phyloP scores from a whole-genome alignment of 768 basidiomycete genomes.

The Amanita pseudoporphyria region DNA sequence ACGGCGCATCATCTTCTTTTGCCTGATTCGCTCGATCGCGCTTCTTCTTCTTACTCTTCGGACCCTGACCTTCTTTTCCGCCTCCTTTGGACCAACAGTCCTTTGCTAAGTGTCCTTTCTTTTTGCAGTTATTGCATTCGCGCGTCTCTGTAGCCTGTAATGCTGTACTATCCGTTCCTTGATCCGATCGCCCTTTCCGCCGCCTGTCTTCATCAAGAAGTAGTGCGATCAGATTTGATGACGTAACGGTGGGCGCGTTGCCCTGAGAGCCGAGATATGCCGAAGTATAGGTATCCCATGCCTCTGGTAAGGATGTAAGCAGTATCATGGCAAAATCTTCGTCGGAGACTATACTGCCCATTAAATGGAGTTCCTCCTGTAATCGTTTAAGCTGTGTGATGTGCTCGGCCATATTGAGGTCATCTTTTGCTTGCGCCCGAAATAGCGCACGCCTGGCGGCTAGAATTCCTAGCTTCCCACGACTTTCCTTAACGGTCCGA shows the following conservation, averaged over 20 bases:
- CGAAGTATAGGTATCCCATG: constrained; percentile 18
- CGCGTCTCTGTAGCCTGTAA: no score
- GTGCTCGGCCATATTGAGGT: constrained; percentile 18
- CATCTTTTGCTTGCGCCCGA: constrained; percentile 16
- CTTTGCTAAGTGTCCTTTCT: no score
- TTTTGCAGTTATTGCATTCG: no score
- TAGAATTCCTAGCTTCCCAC: constrained; percentile 15
- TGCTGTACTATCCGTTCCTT: no score
- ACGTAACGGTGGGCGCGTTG: not conserved
- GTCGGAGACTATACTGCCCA: constrained; percentile 17
- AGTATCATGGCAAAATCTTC: constrained; percentile 23
- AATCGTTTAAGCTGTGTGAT: constrained; percentile 15
- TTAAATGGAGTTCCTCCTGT: constrained; percentile 18
- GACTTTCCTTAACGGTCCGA: constrained; percentile 17
- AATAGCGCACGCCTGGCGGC: constrained; percentile 15
- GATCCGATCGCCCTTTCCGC: no score
- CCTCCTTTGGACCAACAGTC: no score
- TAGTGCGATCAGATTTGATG: constrained; percentile 16
- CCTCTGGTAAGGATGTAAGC: constrained; percentile 19
- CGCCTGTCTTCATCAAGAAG: constrained; percentile 8
- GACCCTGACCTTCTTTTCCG: no score
- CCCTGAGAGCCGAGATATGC: constrained; percentile 14
- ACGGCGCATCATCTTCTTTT: no score
- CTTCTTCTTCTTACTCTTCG: no score
- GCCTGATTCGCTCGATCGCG: no score